Evolutionary conservation across 1,139 yeast genomes (phyloP), one percentile per base, ranked within the genome.

Genomic region (Zhuliangozyma parablackwelliae): DNA sequence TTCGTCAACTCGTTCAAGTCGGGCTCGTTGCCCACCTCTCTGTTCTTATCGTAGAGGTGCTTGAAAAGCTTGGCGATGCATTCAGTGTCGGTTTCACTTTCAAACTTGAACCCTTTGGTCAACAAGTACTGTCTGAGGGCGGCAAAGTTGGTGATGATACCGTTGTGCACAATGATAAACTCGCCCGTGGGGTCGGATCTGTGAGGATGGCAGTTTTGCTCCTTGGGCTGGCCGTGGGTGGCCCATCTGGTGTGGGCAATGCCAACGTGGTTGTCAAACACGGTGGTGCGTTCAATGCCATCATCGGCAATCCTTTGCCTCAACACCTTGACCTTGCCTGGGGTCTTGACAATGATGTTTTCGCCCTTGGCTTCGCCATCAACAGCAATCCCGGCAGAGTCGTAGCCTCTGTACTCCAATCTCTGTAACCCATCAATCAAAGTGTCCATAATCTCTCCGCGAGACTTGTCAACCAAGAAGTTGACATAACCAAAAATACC

Each of bases 221-320:
- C 79, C 53, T 78, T 79, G 40, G 97, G 97, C 54, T 82, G 87
- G 63, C 99, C 99, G 64, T 94, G 99, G 32, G 99, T 94, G 33
- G 99, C 98, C 99, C 99, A 94, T 72, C 99, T 84, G 12, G 99
- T 94, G 65, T 94, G 99, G 29, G 98, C 97, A 61, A 94, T 92
- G 59, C 96, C 98, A 42, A 82, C 92, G 58, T 92, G 98, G 61
- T 84, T 80, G 51, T 80, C 83, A 56, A 88, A 88, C 21, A 78
- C 72, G 39, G 76, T 78, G 20, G 71, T 62, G 50, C 82, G 74
- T 56, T 82, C 76, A 41, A 78, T 72, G 39, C 79, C 63, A 38
- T 71, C 69, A 31, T 65, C 61, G 30, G 72, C 75, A 47, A 90
- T 79, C 57, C 78, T 80, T 54, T 84, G 78, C 56, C 75, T 83